Conservation (phyloP, 257 asterid species). For the Capsicum baccatum region DNA sequence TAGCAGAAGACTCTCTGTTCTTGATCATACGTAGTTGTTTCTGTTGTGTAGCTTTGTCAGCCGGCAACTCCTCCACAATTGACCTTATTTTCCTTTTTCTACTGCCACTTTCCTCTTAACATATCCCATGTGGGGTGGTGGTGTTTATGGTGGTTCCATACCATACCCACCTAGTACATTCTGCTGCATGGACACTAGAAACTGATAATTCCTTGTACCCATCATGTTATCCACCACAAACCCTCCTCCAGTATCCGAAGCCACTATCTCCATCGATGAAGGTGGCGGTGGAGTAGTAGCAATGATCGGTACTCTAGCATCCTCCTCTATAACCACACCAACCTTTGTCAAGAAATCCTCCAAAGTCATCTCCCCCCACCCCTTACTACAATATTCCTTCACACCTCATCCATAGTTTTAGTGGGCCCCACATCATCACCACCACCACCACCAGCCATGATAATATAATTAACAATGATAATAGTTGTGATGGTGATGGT, state of each 20-base stretch:
- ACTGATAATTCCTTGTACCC: too few relatives aligned
- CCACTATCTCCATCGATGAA: too few relatives aligned
- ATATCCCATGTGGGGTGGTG: too few relatives aligned
- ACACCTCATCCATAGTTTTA: constrained; percentile 33
- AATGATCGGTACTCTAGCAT: too few relatives aligned
- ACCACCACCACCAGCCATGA: not conserved
- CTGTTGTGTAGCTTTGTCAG: constrained; percentile 95
- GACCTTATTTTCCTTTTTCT: constrained; percentile 81
- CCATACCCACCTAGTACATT: too few relatives aligned
- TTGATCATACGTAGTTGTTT: constrained; percentile 96
- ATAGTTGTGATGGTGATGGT: constrained; percentile 24
- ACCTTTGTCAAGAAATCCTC: constrained; percentile 33
- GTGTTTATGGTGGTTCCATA: too few relatives aligned
- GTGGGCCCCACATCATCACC: constrained; percentile 17
- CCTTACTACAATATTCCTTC: constrained; percentile 63
- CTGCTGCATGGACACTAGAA: too few relatives aligned
- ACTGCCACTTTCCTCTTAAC: constrained; percentile 6
- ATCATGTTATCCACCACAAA: too few relatives aligned
- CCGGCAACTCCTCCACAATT: constrained; percentile 68
- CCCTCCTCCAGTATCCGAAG: too few relatives aligned
- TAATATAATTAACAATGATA: constrained; percentile 29
- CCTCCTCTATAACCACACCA: too few relatives aligned
- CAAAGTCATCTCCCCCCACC: constrained; percentile 59
- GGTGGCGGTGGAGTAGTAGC: too few relatives aligned
- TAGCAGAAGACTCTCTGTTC: constrained; percentile 95